phyloP scores from a whole-genome alignment of 2,329 filamentous ascomycete genomes.

The Penicillium sp. region DNA sequence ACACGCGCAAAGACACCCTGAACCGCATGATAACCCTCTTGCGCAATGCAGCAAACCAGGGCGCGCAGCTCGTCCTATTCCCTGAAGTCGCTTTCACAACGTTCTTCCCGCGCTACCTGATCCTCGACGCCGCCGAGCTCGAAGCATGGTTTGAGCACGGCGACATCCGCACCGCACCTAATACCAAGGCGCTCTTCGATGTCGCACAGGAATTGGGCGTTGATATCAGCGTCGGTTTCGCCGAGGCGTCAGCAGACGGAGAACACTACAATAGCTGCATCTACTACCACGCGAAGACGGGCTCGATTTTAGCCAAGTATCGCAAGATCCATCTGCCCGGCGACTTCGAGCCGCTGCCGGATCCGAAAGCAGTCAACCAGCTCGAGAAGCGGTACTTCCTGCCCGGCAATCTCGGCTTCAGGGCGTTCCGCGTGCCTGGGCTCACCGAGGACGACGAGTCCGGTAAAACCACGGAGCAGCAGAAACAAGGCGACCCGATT shows the following conservation, averaged over 20 bases:
- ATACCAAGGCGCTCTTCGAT: constrained; percentile 56
- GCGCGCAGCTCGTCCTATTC: constrained; percentile 58
- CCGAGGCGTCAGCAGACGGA: constrained; percentile 52
- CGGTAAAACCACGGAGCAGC: too few species aligned
- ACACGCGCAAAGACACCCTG: constrained; percentile 51
- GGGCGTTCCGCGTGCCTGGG: constrained; percentile 57
- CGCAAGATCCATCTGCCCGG: constrained; percentile 62
- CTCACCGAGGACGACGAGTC: constrained; percentile 39
- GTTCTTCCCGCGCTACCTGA: constrained; percentile 60
- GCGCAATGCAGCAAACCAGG: constrained; percentile 49
- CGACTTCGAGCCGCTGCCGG: constrained; percentile 55
- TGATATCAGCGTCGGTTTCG: constrained; percentile 60
- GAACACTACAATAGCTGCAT: constrained; percentile 57
- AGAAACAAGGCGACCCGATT: constrained; percentile 53
- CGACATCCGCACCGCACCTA: constrained; percentile 46
- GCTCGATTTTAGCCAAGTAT: constrained; percentile 56
- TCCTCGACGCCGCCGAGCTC: constrained; percentile 51
- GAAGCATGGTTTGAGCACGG: constrained; percentile 58
- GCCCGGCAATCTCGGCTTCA: constrained; percentile 59
- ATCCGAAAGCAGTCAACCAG: constrained; percentile 57
- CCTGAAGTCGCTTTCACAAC: constrained; percentile 62
- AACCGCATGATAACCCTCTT: constrained; percentile 57
- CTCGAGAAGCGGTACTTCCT: constrained; percentile 62
- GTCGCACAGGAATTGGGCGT: constrained; percentile 53
- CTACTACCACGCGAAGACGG: constrained; percentile 55